phyloP scores from a whole-genome alignment of 768 basidiomycete species.

The Panaeolus cyanescens region DNA sequence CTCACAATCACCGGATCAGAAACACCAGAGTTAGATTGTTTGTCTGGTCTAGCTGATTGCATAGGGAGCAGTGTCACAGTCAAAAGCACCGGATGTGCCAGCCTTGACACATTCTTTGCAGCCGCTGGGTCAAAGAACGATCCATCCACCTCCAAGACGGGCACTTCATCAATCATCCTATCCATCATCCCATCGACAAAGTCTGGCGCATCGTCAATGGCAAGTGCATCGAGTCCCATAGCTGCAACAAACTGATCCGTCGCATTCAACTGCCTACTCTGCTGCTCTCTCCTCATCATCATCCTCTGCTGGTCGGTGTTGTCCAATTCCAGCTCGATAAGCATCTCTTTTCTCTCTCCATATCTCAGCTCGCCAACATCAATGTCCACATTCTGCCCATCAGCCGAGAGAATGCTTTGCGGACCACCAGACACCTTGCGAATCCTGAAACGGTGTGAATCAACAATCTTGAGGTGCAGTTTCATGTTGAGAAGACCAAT shows the following conservation, averaged over 20 bases:
- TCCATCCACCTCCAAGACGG: constrained; percentile 94
- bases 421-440: constrained; percentile 94
- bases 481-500: constrained; percentile 93
- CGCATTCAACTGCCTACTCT: constrained; percentile 60
- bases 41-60: constrained; percentile 29
- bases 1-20: constrained; percentile 92
- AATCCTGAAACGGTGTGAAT: constrained; percentile 87
- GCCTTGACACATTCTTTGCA: constrained; percentile 79
- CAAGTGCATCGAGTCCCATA: constrained; percentile 76
- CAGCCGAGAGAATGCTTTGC: constrained; percentile 82
- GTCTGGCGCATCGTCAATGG: constrained; percentile 72
- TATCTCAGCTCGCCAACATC: constrained; percentile 93
- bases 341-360: constrained; percentile 97
- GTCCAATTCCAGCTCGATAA: constrained; percentile 93
- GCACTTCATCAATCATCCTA: constrained; percentile 96
- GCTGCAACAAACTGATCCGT: constrained; percentile 89
- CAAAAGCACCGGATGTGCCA: constrained; percentile 92
- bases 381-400: constrained; percentile 93
- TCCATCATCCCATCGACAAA: constrained; percentile 94
- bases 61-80: constrained; percentile 86
- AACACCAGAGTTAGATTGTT: constrained; percentile 42
- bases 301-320: constrained; percentile 60
- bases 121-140: constrained; percentile 92
- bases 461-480: constrained; percentile 92
- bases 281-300: constrained; percentile 25